Percentiles rank a stretch among this genome's conserved stretches.
phyloP scores from a whole-genome alignment of 352 stramenopile genomes.

The Phytopythium mirpurense region DNA sequence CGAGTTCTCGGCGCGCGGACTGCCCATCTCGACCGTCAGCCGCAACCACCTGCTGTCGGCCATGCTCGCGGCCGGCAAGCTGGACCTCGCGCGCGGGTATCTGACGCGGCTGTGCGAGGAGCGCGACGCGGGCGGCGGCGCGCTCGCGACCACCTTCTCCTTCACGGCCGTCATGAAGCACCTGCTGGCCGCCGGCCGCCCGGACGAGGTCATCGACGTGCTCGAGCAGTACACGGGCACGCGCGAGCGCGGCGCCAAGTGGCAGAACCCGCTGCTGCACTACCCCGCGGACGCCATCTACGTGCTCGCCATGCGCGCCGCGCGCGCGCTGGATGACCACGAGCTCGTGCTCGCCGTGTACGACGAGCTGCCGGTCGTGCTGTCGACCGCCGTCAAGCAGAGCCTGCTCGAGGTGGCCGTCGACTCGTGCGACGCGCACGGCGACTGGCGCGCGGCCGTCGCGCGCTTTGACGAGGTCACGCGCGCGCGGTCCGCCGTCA shows the following conservation, averaged over 20 bases:
- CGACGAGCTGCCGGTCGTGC: constrained; percentile 27
- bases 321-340: constrained; percentile 40
- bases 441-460: constrained; percentile 73
- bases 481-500: constrained; percentile 33
- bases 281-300: constrained; percentile 65
- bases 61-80: constrained; percentile 57
- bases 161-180: constrained; percentile 79
- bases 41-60: constrained; percentile 75
- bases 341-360: constrained; percentile 61
- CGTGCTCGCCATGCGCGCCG: constrained; percentile 53
- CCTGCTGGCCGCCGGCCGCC: constrained; percentile 27
- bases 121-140: constrained; percentile 7
- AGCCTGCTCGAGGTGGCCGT: constrained; percentile 46
- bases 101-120: constrained; percentile 43
- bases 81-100: constrained; percentile 33
- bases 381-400: constrained; percentile 49
- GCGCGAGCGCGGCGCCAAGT: constrained; percentile 33
- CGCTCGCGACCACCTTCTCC: constrained; percentile 54
- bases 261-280: constrained; percentile 51
- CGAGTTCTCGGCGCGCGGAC: constrained; percentile 54
- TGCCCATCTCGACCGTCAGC: constrained; percentile 49
- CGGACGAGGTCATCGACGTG: constrained; percentile 40
- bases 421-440: constrained; percentile 49
- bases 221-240: constrained; percentile 59
- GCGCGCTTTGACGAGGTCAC: constrained; percentile 75